phyloP scores from a whole-genome alignment of 768 basidiomycete genomes.

The Auriculariales sp. region DNA sequence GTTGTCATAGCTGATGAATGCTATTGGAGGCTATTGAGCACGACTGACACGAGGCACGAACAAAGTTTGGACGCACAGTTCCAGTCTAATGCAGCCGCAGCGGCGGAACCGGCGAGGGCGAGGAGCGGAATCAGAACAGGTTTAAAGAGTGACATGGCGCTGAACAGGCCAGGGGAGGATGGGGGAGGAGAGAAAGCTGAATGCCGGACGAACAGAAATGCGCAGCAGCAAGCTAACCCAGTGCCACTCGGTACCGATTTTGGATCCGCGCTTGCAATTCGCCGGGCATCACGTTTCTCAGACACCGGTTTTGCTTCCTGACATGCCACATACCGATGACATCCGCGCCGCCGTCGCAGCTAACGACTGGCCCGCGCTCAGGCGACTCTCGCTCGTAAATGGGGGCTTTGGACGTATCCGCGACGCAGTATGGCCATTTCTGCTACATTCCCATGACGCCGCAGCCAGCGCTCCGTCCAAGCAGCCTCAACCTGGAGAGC shows the following conservation, averaged over 20 bases:
- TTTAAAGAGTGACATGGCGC: neutral
- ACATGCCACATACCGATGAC: neutral
- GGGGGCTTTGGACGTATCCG: conserved; percentile 53
- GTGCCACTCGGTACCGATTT: neutral
- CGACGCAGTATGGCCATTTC: conserved; percentile 35
- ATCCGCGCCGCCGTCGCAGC: neutral
- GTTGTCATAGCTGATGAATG: neutral
- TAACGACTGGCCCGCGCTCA: conserved; percentile 30
- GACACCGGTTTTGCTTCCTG: no score
- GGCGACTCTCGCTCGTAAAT: conserved; percentile 33
- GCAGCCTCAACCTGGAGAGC: conserved; percentile 1
- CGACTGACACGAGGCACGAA: no score
- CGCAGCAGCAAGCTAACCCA: no score
- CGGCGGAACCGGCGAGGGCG: neutral
- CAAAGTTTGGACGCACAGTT: no score
- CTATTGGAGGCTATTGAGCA: no score
- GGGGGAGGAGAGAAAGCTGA: neutral
- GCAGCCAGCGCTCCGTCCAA: neutral
- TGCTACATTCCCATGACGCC: conserved; percentile 14
- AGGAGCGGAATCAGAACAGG: neutral
- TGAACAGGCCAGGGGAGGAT: neutral
- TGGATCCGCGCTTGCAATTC: neutral
- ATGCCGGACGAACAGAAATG: neutral
- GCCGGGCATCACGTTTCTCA: neutral
- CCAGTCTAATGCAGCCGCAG: neutral